Base-by-base conservation (phyloP, 129 eudicot species). In the Flaveria bidentis region DNA sequence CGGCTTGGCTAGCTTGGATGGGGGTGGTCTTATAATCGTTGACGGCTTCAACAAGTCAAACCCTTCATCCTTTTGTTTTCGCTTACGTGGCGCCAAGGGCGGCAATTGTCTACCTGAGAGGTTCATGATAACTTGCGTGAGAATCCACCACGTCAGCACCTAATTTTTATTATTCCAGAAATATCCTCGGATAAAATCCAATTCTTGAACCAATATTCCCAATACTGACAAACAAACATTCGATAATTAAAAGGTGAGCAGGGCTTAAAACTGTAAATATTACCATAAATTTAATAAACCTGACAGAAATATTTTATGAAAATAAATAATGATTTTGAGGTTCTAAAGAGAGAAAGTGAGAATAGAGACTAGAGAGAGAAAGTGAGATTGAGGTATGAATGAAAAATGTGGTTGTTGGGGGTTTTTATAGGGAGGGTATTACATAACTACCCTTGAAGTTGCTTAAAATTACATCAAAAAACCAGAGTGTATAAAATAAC, bases 101-200 rank as follows among this genome's bases (percentile, higher is more conserved):
- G 84, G 75, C 58, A 81, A 75, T 71, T 73, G 69, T 64, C 84
- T 81, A 67, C 82, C 84, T 8, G 78, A 53, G 42, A 75, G 86
- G 76, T 78, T 73, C 84, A 78, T 87, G 77, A 45, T 75, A 42
- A 60, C 20, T 67, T 78, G 65, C 79, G 75, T 77, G 77, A 30
- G 79, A 67, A 77, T 72, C 72, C 65, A 64, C 86, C 84, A 86
- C 76, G 87, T 83, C 67, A 76, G 46, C 81, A 52, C 46, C 36
- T 39, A 39, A 18, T 15, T 23, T 56, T 13, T 28, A 69, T 42
- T 55, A 1, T 53, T 72, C 63, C 63, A 30, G 46, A 80, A 49
- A 73, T 52, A 44, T 68, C 44, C 73, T 28, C 25, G 15, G n/a
- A 39, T 25, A 25, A 64, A 14, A 55, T n/a, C 36, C 15, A 23